These are phyloP conservation scores for Podosphaera fusca DNA, from an alignment of 2,329 filamentous ascomycete genomes.

Conservation along the genomic window DNA sequence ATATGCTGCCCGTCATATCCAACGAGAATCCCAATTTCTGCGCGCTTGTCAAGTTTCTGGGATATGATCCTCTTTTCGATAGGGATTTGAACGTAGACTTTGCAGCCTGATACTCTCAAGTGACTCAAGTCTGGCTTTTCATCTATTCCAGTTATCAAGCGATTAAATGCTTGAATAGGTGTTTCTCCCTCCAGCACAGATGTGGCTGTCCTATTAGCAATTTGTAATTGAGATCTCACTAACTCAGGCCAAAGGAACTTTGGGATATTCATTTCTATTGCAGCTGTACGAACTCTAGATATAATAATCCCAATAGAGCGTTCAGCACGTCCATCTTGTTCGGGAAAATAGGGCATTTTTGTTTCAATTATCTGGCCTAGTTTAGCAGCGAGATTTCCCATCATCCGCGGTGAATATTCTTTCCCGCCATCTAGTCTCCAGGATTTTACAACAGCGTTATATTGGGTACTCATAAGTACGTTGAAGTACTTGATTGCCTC, in stretches of 20 bases:
- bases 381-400: not conserved
- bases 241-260: not conserved
- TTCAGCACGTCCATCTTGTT: not conserved
- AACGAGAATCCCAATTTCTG: not conserved
- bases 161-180: not conserved
- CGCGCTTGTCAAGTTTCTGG: not conserved
- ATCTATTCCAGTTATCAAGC: not conserved
- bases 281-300: not conserved
- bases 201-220: not conserved
- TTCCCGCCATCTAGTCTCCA: not conserved
- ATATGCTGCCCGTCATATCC: not conserved
- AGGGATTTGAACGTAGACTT: not conserved
- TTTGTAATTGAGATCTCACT: not conserved
- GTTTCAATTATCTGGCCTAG: slow-evolving; percentile 1
- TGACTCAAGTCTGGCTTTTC: not conserved
- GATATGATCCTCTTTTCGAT: not conserved
- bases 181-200: not conserved
- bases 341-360: not conserved
- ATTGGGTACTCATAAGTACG: not conserved
- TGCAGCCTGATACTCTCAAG: not conserved
- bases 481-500: not conserved
- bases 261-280: not conserved
- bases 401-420: not conserved
- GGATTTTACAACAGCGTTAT: not conserved
- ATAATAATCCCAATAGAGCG: not conserved